Conservation (phyloP, 1,139 yeast genomes). For the Candida tunisiensis region DNA sequence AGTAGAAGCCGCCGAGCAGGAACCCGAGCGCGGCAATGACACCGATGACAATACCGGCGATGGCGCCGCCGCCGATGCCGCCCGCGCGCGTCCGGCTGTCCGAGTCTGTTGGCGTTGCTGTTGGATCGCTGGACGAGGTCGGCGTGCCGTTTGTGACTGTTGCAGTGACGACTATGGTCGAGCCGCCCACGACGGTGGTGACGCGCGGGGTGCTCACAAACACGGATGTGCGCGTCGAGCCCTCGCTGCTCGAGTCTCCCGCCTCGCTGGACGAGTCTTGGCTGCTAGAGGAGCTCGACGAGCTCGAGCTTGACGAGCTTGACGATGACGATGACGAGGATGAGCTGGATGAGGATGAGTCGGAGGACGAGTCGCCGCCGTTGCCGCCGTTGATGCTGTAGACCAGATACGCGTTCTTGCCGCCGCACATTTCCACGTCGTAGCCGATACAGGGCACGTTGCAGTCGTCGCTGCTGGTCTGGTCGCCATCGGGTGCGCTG, state of each 20-base stretch:
- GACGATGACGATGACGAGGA: slow-evolving; percentile 8
- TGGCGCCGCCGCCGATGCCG: slow-evolving; percentile 28
- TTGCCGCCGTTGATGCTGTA: too few relatives aligned
- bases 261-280: slow-evolving; percentile 3
- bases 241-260: slow-evolving; percentile 2
- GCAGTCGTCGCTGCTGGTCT: background rate
- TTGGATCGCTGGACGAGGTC: slow-evolving; percentile 5
- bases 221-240: slow-evolving; percentile 3
- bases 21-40: slow-evolving; percentile 32
- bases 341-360: slow-evolving; percentile 10
- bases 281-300: slow-evolving; percentile 1
- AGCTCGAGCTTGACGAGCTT: slow-evolving; percentile 6
- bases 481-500: slow-evolving; percentile 6
- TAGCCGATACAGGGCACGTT: too few relatives aligned
- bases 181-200: slow-evolving; percentile 3
- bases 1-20: slow-evolving; percentile 28
- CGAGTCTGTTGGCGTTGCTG: slow-evolving; percentile 7
- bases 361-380: slow-evolving; percentile 7
- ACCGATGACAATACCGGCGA: slow-evolving; percentile 58
- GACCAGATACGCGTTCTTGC: slow-evolving; percentile 9
- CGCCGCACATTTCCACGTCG: slow-evolving; percentile 11
- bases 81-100: slow-evolving; percentile 6
- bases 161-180: slow-evolving; percentile 4
- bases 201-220: slow-evolving; percentile 2
- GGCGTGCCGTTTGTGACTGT: slow-evolving; percentile 5